Evolutionary conservation across 306 rosid species (phyloP), one percentile per base, ranked within the genome.

Genomic region (Ormosia semicastrata): DNA sequence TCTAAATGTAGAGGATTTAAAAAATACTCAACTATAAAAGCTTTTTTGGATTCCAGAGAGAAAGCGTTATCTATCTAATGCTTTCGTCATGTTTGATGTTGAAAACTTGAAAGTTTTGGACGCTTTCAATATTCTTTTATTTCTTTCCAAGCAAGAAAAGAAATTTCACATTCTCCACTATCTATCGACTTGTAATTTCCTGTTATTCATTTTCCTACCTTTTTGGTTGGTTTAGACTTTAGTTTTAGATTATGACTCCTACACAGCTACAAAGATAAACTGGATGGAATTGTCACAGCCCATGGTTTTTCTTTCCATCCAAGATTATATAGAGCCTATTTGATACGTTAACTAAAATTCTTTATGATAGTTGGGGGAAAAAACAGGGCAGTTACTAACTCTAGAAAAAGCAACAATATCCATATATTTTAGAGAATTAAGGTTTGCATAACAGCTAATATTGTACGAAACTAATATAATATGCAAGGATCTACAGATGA

Each of bases 71-170:
- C 40, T 15, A 69, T 46, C 15, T 32, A 62, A 50, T 41, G 82
- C 83, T 57, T 43, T 49, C 33, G 29, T 44, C 73, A 75, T 46
- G 71, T 34, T 82, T 75, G 72, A 76, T 68, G 66, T 17, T 76
- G 73, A 76, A 50, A 14, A 58, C 8, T 24, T 24, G 24, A 24
- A 24, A 49, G 14, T 47, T 17, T 67, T 59, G 66, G 70, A 82
- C 15, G 72, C 41, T 57, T 59, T 62, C 84, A 8, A 13, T 53
- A 39, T 36, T 57, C 13, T 41, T 4, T 8, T 53, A 53, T 46
- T 44, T 41, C 0, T 18, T 12, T 32, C 13, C 43, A 66, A 69
- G 77, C 4, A 34, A 65, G 60, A 53, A 56, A 71, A 46, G 32
- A 57, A 57, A 18, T 7, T 43, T 18, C 71, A 56, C 49, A 4